Base-by-base conservation (phyloP, 2,329 filamentous ascomycete genomes). In the Penicillium sp. region DNA sequence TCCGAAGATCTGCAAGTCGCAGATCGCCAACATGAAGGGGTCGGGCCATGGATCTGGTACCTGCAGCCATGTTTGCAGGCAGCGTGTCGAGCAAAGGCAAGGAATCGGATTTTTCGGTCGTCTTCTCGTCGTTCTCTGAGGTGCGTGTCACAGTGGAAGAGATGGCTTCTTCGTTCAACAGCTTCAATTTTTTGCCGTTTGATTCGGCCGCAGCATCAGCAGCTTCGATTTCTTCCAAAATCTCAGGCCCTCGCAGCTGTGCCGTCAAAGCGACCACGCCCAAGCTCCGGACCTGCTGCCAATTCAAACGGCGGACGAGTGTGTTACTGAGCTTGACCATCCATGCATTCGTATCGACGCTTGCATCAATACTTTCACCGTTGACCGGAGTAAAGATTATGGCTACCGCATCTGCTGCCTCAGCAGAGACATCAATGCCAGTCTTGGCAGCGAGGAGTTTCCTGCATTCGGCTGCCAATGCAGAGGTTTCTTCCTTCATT, bases 301-400 rank as follows among this genome's bases (percentile, higher is more conserved):
- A 96, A 57, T 85, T 86, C 42, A 98, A 74, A 51, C 84, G 84
- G 64, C 86, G 86, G 42, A 94, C 84, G 13, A 98, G 77, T 30
- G 77, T 71, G 51, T 90, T 85, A 32, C 86, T 88, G 12, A 98
- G 75, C 64, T 89, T 94, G 43, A 98, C 85, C 15, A 85, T 82
- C 92, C 93, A 98, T 3, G 92, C 89, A 60, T 96, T 95, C 4
- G 90, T 96, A 60, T 98, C 92, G 28, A 96, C 90, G 56, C 89
- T 95, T 9, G 90, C 92, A 62, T 98, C 82, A 28, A 98, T 75
- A 10, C 74, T 70, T 22, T 75, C 71, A 15, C 88, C 88, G n/a
- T 85, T 71, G 7, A 69, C 64, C 1, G 92, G 92, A 0, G 86
- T 88, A 59, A 90, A 90, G 4, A 98, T 85, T 47, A 89, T 81